phyloP scores from a whole-genome alignment of 2,329 filamentous ascomycete species.

The Aspergillus luchuensis region DNA sequence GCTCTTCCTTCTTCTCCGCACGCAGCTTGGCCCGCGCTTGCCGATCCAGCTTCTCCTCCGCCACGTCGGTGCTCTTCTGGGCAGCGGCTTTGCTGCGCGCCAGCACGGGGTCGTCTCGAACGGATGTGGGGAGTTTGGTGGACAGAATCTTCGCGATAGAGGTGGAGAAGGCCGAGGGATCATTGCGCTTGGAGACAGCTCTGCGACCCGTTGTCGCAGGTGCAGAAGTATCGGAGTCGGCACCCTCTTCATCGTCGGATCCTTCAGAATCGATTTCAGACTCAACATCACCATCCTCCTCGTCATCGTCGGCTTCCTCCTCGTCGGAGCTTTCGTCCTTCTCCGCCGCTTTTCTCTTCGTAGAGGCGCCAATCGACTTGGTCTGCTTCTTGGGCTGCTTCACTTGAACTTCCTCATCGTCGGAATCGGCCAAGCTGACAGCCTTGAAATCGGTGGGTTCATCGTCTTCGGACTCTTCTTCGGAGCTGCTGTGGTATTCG shows the following conservation, averaged over 20 bases:
- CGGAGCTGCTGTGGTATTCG: slow-evolving; percentile 64
- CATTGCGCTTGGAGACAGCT: slow-evolving; percentile 72
- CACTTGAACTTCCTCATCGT: slow-evolving; percentile 40
- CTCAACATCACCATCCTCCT: slow-evolving; percentile 29
- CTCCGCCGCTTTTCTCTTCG: slow-evolving; percentile 18
- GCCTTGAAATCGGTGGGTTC: slow-evolving; percentile 50
- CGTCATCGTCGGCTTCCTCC: slow-evolving; percentile 22
- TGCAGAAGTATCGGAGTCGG: slow-evolving; percentile 44
- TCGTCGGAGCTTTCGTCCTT: slow-evolving; percentile 18
- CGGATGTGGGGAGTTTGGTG: slow-evolving; percentile 80
- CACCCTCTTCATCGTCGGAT: slow-evolving; percentile 34
- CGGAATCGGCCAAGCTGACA: slow-evolving; percentile 53
- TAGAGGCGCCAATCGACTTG: slow-evolving; percentile 25
- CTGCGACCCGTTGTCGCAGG: slow-evolving; percentile 46
- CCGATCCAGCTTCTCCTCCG: slow-evolving; percentile 76
- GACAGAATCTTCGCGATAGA: slow-evolving; percentile 91
- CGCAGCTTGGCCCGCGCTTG: slow-evolving; percentile 78
- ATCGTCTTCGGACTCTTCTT: slow-evolving; percentile 57
- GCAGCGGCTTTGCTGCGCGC: slow-evolving; percentile 76
- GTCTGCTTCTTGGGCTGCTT: slow-evolving; percentile 25
- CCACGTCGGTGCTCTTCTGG: slow-evolving; percentile 69
- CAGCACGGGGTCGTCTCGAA: slow-evolving; percentile 87
- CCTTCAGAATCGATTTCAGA: slow-evolving; percentile 24
- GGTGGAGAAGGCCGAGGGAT: slow-evolving; percentile 85
- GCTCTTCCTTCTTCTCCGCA: slow-evolving; percentile 73